Percentiles rank a stretch among this genome's conserved stretches.
These are phyloP conservation scores for Rhodotorula taiwanensis DNA, from an alignment of 768 basidiomycete species.

Conservation along the genomic window DNA sequence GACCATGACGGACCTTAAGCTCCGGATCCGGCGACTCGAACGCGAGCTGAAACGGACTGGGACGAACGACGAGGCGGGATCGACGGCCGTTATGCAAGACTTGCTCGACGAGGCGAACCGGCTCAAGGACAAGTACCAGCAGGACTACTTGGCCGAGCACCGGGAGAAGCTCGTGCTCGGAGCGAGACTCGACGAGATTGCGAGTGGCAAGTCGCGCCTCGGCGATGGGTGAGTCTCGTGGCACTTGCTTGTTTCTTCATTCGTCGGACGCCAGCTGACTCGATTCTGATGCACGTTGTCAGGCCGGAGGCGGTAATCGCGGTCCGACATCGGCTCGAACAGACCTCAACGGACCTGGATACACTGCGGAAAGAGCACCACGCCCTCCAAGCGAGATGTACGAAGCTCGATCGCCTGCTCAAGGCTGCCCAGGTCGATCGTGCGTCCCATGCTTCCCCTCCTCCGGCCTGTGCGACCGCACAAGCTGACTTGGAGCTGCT, in stretches of 20 bases:
- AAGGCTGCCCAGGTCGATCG: slow-evolving; percentile 78
- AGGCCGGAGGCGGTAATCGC: slow-evolving; percentile 84
- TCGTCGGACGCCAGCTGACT: background rate
- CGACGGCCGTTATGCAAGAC: slow-evolving; percentile 86
- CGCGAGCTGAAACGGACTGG: no score
- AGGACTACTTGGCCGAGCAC: slow-evolving; percentile 76
- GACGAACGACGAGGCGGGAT: no score
- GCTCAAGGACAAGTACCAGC: slow-evolving; percentile 81
- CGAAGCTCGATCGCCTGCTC: slow-evolving; percentile 60
- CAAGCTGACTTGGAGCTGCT: background rate
- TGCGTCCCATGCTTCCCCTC: slow-evolving; percentile 46
- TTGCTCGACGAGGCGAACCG: slow-evolving; percentile 82
- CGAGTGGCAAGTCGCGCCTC: slow-evolving; percentile 65
- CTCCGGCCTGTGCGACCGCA: background rate
- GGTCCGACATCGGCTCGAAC: slow-evolving; percentile 75
- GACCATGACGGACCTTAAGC: slow-evolving; percentile 84
- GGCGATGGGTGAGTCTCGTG: slow-evolving; percentile 62
- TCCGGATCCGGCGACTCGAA: slow-evolving; percentile 72
- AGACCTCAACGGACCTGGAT: slow-evolving; percentile 76
- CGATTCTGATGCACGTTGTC: background rate
- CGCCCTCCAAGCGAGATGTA: slow-evolving; percentile 64
- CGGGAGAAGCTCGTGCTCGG: slow-evolving; percentile 73
- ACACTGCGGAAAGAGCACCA: slow-evolving; percentile 59
- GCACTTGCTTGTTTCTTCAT: no score
- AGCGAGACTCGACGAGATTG: slow-evolving; percentile 77